Base-by-base conservation (phyloP, 2,329 filamentous ascomycete species). In the Pseudocercospora cruenta region DNA sequence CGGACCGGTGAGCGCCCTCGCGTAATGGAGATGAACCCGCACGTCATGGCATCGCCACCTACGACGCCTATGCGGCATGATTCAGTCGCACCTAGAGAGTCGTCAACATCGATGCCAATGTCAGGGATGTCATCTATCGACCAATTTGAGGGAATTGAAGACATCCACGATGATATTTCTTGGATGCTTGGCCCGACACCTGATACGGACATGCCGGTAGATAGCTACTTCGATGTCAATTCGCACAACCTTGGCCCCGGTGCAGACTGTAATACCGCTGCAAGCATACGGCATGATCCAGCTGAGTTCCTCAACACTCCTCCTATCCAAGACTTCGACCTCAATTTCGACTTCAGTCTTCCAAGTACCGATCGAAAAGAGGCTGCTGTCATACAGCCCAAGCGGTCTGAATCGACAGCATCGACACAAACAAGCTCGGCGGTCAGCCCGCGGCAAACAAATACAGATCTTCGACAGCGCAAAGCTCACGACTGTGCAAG, bases 1-100 rank as follows among this genome's bases (percentile, higher is more conserved):
- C 57, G 63, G n/a, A 65, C 58, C 19, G 63, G 63, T 8, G 57
- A 58, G 8, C 63, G 54, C 39, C 62, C 62, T n/a, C 54, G 58
- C 51, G 26, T 58, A 22, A 12, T 53, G 49, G 49, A 53, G 12
- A 24, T 24, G 19, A 53, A 26, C 12, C 24, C 22, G 12, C 19
- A 7, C 12, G 8, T 24, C 19, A 36, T 58, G 10, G 31, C n/a
- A 24, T 58, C 55, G 16, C 55, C 55, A 39, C 55, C 55, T 12
- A 36, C 31, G 4, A 58, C 55, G 9, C 49, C 49, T 19, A 10
- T 53, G 2, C 49, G 49, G 19, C 49, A 53, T 53, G 49, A 53
- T 26, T 53, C 49, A 12, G 12, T 53, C 8, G 22, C 22, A 22
- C 49, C 47, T 22, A 53, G 47, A 53, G n/a, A 53, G 3, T n/a